Base-by-base conservation (phyloP, 306 rosid species). In the Cucurbita moschata region DNA sequence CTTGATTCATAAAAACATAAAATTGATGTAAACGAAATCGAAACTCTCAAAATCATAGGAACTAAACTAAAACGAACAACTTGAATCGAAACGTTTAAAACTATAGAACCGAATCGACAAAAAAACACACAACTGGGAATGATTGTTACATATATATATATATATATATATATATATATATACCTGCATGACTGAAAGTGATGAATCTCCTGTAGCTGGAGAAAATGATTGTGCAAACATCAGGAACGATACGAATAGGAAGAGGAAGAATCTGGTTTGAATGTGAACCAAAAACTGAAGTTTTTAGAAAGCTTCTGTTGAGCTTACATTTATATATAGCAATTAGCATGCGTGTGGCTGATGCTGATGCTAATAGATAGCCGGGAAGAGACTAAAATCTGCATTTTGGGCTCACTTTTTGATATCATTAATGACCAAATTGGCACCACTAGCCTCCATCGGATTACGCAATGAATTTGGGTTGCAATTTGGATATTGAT, bases 121-220 rank as follows among this genome's bases (percentile, higher is more conserved):
- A 30, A 30, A 30, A 30, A 30, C 35, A 30, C 35, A 30, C 35
- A 2, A 30, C 35, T 46, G 8, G 50, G 50, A 46, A 10, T 46
- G 50, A 60, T 60, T 30, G 13, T n/a, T n/a, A n/a, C n/a, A n/a
- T n/a, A n/a, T n/a, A n/a, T n/a, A n/a, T n/a, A n/a, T n/a, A n/a
- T n/a, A n/a, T n/a, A n/a, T n/a, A n/a, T n/a, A n/a, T n/a, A n/a
- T n/a, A n/a, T n/a, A n/a, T 6, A 15, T 51, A 47, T 30, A 16
- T 60, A 82, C 82, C 85, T 64, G 70, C 70, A 77, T 77, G 83
- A 72, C 37, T 57, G 54, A 59, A 74, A 68, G 26, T n/a, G 60
- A 38, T 9, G 42, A 37, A 46, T 23, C 63, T 72, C 10, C 72
- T 54, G 19, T 80, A 62, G 54, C 40, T 70, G 59, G 51, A 65